Base-by-base conservation (phyloP, 306 rosid genomes). In the Vigna reflexopilosa region DNA sequence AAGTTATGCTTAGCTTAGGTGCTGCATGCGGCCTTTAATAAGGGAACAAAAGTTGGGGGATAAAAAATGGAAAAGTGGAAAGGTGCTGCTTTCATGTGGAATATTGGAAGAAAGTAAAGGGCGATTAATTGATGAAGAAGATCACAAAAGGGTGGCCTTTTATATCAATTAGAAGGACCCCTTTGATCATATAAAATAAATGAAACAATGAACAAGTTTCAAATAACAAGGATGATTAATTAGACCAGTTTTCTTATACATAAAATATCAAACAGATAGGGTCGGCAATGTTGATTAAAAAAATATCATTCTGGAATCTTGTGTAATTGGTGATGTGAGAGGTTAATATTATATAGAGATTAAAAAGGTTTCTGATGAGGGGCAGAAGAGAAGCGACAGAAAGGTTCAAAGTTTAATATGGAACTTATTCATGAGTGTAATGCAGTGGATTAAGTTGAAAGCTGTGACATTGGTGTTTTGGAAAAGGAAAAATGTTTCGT, bases 11-110 rank as follows among this genome's bases (percentile, higher is more conserved):
- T 51, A 40, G 77, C 42, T 57, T 72, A 28, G 58, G 74, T 73
- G 83, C 61, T 72, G 83, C n/a, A 67, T 67, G 54, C 72, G 79
- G 78, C 72, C 57, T 80, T 80, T 73, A 42, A 80, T 73, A 56
- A 16, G 67, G 54, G 78, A 80, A 17, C 32, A 72, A 72, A 80
- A 54, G 74, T 62, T 70, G 67, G 58, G 28, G n/a, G 30, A 45
- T 54, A 73, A 19, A 42, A 56, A 73, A 65, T 63, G 54, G 71
- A 72, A 83, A 77, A 77, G 66, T 34, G 63, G 67, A 81, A 84
- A 84, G 61, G 78, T 61, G 78, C 19, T 61, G 78, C 26, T 85
- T 77, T 73, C 63, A 48, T 76, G 36, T 56, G 67, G 79, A 81
- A 72, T 80, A 77, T 61, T 80, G 78, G 74, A 68, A 67, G 83